These are phyloP conservation scores for Macrophomina pseudophaseolina DNA, from an alignment of 2,329 filamentous ascomycete genomes.

Conservation along the genomic window DNA sequence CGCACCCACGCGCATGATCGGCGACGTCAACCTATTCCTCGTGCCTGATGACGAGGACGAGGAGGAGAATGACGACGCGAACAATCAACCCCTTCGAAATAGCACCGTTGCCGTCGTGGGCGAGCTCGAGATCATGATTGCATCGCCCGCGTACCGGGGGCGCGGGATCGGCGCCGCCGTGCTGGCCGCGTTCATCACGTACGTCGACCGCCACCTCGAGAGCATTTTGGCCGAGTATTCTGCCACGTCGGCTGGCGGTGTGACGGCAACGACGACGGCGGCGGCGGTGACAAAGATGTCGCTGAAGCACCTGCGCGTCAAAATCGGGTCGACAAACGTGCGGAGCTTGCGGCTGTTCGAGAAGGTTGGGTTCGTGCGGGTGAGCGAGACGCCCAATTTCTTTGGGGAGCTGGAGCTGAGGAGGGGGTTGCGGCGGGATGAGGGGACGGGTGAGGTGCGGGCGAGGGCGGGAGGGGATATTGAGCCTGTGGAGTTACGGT, in stretches of 20 bases:
- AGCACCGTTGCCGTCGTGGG: conserved; percentile 54
- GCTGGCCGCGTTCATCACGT: conserved; percentile 71
- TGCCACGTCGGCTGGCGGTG: background rate
- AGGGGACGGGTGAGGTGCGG: too few species aligned
- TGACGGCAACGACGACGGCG: conserved; percentile 17
- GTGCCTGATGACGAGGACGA: conserved; percentile 44
- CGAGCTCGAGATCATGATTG: conserved; percentile 89
- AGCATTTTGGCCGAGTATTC: conserved; percentile 64
- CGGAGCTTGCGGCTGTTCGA: conserved; percentile 66
- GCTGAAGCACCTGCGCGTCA: conserved; percentile 61
- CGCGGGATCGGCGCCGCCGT: conserved; percentile 69
- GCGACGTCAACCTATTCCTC: conserved; percentile 71
- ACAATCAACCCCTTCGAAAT: conserved; percentile 12
- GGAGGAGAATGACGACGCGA: conserved; percentile 33
- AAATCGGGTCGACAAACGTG: conserved; percentile 63
- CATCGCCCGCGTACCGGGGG: conserved; percentile 61
- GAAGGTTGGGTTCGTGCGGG: conserved; percentile 61
- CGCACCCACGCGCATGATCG: conserved; percentile 53
- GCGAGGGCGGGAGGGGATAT: background rate
- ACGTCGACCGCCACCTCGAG: conserved; percentile 61
- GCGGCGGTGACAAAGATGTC: conserved; percentile 15
- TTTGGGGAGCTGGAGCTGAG: conserved; percentile 71
- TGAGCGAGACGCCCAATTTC: conserved; percentile 60
- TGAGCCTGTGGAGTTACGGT: background rate
- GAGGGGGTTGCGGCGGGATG: background rate